A percentile compares a stretch with the other conserved stretches of the same genome.
Conservation (phyloP, 306 rosid species). For the Betula pendula region DNA sequence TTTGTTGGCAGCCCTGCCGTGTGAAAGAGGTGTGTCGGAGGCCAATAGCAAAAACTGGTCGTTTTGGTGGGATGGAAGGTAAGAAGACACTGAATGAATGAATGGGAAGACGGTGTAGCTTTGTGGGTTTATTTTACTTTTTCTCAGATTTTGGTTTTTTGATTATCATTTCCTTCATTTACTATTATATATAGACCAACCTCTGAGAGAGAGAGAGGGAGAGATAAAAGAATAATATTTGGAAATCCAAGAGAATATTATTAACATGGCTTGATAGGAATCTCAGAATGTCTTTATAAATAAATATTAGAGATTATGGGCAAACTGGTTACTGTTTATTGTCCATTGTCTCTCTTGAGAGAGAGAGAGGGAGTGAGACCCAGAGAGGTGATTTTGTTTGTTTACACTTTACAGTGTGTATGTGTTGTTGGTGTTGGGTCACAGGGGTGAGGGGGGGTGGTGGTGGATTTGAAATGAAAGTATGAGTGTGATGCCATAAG, state of each 20-base stretch:
- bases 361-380: no score
- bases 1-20: slow-evolving; percentile 30
- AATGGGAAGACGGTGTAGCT: slow-evolving; percentile 1
- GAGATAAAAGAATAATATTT: slow-evolving; percentile 10
- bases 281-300: slow-evolving; percentile 14
- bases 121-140: neutral
- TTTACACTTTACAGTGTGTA: slow-evolving; percentile 38
- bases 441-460: no score
- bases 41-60: neutral
- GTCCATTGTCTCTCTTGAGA: neutral
- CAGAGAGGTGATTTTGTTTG: slow-evolving; percentile 28
- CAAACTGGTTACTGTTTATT: slow-evolving; percentile 10
- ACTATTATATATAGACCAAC: slow-evolving; percentile 4
- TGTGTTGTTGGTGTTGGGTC: neutral
- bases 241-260: slow-evolving; percentile 3
- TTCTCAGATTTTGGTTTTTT: neutral
- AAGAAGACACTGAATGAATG: neutral
- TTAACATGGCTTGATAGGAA: slow-evolving; percentile 31
- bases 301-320: neutral
- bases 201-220: neutral
- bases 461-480: slow-evolving; percentile 6
- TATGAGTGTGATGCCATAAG: slow-evolving; percentile 34
- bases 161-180: neutral
- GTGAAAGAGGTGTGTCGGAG: slow-evolving; percentile 21
- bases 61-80: slow-evolving; percentile 23